Conservation (phyloP, 2,329 filamentous ascomycete genomes). For the Pyrenochaeta sp. region DNA sequence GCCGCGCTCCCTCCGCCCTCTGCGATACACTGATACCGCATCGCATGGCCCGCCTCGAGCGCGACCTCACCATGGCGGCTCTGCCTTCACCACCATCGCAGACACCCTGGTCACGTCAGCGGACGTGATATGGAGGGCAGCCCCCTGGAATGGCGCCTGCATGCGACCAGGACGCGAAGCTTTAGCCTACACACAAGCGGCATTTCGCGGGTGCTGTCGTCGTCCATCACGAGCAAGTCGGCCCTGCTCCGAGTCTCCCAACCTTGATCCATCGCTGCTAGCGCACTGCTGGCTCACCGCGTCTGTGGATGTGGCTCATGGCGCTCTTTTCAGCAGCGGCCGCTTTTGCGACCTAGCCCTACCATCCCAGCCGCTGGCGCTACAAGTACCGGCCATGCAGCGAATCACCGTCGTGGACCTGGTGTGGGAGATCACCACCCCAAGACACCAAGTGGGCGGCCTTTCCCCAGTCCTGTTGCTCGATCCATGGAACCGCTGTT, state of each 20-base stretch:
- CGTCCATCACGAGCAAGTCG: slow-evolving; percentile 25
- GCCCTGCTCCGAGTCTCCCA: slow-evolving; percentile 27
- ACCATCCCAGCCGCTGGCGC: slow-evolving; percentile 34
- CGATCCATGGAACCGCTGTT: slow-evolving; percentile 27
- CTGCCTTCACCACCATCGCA: slow-evolving; percentile 14
- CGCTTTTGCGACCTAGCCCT: slow-evolving; percentile 30
- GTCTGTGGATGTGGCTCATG: slow-evolving; percentile 26
- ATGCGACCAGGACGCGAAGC: slow-evolving; percentile 15
- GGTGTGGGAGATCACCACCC: slow-evolving; percentile 14
- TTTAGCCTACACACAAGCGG: slow-evolving; percentile 33
- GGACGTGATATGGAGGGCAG: slow-evolving; percentile 3
- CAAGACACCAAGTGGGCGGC: slow-evolving; percentile 8
- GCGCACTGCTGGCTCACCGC: slow-evolving; percentile 19
- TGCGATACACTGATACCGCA: background rate
- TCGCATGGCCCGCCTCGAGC: slow-evolving; percentile 2
- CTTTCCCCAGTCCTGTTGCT: slow-evolving; percentile 4
- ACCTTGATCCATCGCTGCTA: slow-evolving; percentile 19
- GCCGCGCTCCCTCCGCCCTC: slow-evolving; percentile 7
- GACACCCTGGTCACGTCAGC: background rate
- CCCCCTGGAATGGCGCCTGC: slow-evolving; percentile 13
- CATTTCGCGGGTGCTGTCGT: slow-evolving; percentile 17
- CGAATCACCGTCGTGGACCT: slow-evolving; percentile 28
- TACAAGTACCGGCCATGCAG: slow-evolving; percentile 18
- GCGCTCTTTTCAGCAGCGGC: slow-evolving; percentile 19
- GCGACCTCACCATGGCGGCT: slow-evolving; percentile 9